Conservation (phyloP, 192 early-diverging fungal genomes). For the Ambispora gerdemannii region DNA sequence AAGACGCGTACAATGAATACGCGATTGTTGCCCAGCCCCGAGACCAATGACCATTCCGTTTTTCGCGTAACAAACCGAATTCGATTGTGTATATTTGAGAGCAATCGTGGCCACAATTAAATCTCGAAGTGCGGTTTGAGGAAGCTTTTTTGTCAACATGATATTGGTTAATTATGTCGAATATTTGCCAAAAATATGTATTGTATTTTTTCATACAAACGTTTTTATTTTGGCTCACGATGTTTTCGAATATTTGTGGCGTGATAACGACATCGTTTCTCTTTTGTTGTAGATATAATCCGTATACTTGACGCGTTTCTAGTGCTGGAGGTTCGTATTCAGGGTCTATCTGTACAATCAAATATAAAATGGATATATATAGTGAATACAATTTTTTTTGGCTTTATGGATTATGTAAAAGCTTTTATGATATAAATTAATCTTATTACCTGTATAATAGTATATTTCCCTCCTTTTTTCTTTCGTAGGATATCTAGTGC, state of each 20-base stretch:
- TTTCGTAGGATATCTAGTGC: slow-evolving; percentile 87
- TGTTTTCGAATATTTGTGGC: slow-evolving; percentile 72
- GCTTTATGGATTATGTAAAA: background rate
- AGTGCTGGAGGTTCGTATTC: slow-evolving; percentile 77
- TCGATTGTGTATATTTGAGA: slow-evolving; percentile 98
- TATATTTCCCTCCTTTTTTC: slow-evolving; percentile 99
- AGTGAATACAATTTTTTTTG: background rate
- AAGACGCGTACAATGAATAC: slow-evolving; percentile 97
- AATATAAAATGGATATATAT: background rate
- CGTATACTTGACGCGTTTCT: slow-evolving; percentile 96
- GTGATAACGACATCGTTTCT: slow-evolving; percentile 85
- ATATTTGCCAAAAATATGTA: no score
- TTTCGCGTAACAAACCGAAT: slow-evolving; percentile 98
- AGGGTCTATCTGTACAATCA: slow-evolving; percentile 84
- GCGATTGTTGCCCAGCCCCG: slow-evolving; percentile 97
- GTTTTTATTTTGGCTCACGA: slow-evolving; percentile 79
- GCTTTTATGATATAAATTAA: background rate
- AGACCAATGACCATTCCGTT: slow-evolving; percentile 96
- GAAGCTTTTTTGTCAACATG: slow-evolving; percentile 38
- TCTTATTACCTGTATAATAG: slow-evolving; percentile 64
- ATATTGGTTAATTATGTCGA: background rate
- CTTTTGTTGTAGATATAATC: slow-evolving; percentile 86
- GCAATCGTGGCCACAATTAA: slow-evolving; percentile 97
- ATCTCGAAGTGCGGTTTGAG: slow-evolving; percentile 70
- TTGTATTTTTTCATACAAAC: slow-evolving; percentile 35